Conservation (phyloP, 2,329 filamentous ascomycete species). For the Cladosporium sp. region DNA sequence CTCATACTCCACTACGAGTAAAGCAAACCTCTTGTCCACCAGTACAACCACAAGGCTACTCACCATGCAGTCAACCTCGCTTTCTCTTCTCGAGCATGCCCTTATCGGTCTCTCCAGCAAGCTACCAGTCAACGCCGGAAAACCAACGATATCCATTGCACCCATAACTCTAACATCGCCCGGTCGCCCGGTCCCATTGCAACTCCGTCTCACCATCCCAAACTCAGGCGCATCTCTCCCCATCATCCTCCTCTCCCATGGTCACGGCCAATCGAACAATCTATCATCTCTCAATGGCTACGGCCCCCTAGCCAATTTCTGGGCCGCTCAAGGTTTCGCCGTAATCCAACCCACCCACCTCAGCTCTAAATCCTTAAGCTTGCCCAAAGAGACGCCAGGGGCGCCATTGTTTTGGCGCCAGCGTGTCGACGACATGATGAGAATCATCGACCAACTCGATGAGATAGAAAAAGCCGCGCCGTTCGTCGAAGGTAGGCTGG, state of each 20-base stretch:
- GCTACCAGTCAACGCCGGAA: background rate
- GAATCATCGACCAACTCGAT: background rate
- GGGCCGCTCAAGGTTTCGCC: slow-evolving; percentile 5
- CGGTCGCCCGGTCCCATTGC: background rate
- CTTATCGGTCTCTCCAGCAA: background rate
- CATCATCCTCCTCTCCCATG: slow-evolving; percentile 1
- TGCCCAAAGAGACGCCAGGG: background rate
- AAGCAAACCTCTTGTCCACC: background rate
- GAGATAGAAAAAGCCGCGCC: background rate
- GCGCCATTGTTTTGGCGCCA: slow-evolving; percentile 5
- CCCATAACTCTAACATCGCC: background rate
- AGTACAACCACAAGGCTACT: background rate
- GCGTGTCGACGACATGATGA: slow-evolving; percentile 4
- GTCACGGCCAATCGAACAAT: background rate
- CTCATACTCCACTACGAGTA: background rate
- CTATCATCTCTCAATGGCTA: background rate
- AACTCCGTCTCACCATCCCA: background rate
- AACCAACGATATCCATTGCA: background rate
- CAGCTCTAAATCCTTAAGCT: background rate
- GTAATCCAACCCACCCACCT: slow-evolving; percentile 6
- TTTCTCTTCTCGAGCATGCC: background rate
- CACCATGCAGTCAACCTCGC: background rate
- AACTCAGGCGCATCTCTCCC: background rate
- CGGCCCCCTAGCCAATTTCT: background rate
- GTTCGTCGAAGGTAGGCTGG: background rate